Conservation (phyloP, 805 yeast genomes). For the Sugiyamaella chiloensis region DNA sequence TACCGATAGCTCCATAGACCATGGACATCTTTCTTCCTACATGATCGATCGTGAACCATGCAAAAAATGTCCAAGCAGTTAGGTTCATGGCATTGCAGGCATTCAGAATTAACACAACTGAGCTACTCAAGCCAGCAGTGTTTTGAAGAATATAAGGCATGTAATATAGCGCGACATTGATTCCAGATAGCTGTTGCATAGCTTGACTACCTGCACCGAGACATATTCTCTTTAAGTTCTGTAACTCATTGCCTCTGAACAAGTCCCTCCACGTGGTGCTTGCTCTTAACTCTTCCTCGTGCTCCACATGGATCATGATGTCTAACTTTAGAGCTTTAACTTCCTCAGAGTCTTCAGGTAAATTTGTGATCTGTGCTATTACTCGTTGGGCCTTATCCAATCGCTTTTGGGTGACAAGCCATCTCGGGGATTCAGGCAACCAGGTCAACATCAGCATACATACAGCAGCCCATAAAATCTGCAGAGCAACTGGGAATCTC, state of each 20-base stretch:
- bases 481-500: constrained; percentile 71
- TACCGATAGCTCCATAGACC: constrained; percentile 6
- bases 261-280: constrained; percentile 7
- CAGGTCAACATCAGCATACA: constrained; percentile 50
- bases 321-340: constrained; percentile 5
- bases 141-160: constrained; percentile 15
- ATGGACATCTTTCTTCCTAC: constrained; percentile 9
- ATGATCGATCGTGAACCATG: constrained; percentile 10
- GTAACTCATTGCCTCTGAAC: constrained; percentile 4
- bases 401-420: constrained; percentile 55
- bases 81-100: constrained; percentile 10
- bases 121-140: neutral
- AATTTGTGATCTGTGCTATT: neutral
- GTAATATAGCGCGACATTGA: constrained; percentile 16
- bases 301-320: constrained; percentile 11
- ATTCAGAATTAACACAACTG: neutral
- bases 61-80: constrained; percentile 6
- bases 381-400: constrained; percentile 10
- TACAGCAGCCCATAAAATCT: constrained; percentile 55
- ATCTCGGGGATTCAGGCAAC: constrained; percentile 83
- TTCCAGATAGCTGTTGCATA: constrained; percentile 20
- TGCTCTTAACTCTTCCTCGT: constrained; percentile 8
- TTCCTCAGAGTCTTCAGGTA: constrained; percentile 5
- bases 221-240: constrained; percentile 16
- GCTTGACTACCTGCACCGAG: constrained; percentile 13